A percentile compares a stretch with the other conserved stretches of the same genome.
Evolutionary conservation across 2,329 filamentous ascomycete species (phyloP).

Genomic region (Trichoderma lentiforme): DNA sequence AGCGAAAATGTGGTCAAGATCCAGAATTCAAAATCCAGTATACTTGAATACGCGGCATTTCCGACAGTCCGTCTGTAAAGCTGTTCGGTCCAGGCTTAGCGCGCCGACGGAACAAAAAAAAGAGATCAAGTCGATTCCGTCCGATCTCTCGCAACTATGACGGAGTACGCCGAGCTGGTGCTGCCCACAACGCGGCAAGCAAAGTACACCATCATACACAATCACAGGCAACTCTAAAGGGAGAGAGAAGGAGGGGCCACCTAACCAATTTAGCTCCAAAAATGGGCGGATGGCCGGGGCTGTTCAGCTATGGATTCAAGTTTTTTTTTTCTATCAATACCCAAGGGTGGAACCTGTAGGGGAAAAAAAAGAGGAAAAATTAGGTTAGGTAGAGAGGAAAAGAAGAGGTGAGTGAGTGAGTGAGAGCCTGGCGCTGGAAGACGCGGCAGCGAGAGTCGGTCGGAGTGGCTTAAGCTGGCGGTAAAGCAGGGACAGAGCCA

Average conservation of each 20-base stretch:
- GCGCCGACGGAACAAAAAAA: not conserved
- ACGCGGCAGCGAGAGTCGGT: not conserved
- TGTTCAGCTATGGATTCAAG: not conserved
- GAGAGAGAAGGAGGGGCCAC: not conserved
- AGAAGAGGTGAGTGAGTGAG: not conserved
- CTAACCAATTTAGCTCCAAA: not conserved
- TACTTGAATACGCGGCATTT: not conserved
- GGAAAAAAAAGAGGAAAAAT: not conserved
- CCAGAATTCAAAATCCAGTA: not conserved
- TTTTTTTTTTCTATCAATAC: not conserved
- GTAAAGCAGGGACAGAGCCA: not conserved
- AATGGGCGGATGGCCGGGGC: not conserved
- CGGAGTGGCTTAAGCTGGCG: not conserved
- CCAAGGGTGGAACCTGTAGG: not conserved
- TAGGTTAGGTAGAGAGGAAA: not conserved
- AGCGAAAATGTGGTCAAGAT: not conserved
- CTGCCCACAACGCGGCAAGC: not conserved
- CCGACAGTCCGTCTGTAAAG: not conserved
- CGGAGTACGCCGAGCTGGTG: not conserved
- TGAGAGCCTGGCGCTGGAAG: not conserved
- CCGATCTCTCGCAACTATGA: not conserved
- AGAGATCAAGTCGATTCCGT: not conserved
- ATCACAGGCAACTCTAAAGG: not conserved
- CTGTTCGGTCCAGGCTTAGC: not conserved
- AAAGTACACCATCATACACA: not conserved